Evolutionary conservation across 2,329 filamentous ascomycete genomes (phyloP), one percentile per base, ranked within the genome.

Genomic region (Diaporthe sp.): DNA sequence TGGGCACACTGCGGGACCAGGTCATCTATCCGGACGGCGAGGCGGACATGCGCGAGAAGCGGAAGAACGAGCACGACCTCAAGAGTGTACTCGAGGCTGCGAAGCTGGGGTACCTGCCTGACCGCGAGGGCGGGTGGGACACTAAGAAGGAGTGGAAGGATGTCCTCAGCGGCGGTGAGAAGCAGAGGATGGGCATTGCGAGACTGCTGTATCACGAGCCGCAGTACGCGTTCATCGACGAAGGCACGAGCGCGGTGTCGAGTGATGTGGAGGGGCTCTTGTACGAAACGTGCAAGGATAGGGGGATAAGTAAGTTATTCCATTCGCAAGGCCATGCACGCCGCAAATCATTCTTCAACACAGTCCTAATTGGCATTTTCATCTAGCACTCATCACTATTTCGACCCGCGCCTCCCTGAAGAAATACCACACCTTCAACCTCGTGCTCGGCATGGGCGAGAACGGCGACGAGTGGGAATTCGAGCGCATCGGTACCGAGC

Each of bases 81-180:
- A 91, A 93, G 81, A 88, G 88, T 37, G 91, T 97, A 3, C 89
- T 99, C 4, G 94, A 98, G 74, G 94, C 94, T 71, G 96, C 96
- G 0, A 92, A 92, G 74, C 89, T 99, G 0, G 96, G 95, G 5
- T 98, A 99, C 83, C 89, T 99, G 0, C 94, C 95, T 1, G 92
- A 96, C 67, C 92, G 97, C 22, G 97, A 99, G 87, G 97, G 97
- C 53, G 97, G 97, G 19, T 98, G 95, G 95, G 95, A 99, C 82
- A 97, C 95, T 6, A 91, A 95, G 74, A 98, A 99, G 85, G 96
- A 98, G 82, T 99, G 97, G 97, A 98, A 98, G 85, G 96, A 98
- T 79, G 95, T 99, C 6, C 88, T 99, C n/a, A 96, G 94, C 78
- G 97, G 97, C 53, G 97, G 97, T 17, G 97, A 99, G 88, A 99